Evolutionary conservation across 371 early-diverging fungal genomes (phyloP).

Genomic region (Mortierella sp.): DNA sequence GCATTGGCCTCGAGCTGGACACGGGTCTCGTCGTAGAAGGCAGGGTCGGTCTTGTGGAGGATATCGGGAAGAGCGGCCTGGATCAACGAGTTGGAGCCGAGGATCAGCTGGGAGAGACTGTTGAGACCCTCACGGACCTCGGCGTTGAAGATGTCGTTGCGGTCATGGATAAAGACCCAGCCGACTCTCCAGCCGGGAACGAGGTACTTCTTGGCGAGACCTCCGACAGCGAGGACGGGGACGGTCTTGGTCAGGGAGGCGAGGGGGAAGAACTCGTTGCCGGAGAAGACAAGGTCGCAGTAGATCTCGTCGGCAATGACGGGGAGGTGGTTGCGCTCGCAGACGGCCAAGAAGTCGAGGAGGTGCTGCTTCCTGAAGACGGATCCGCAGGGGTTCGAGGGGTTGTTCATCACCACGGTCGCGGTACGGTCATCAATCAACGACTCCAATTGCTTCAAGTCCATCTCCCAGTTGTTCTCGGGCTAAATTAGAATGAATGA

Average conservation of each 20-base stretch:
- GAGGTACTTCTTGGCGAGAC: conserved; percentile 92
- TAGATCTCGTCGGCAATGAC: conserved; percentile 95
- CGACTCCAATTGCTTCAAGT: conserved; percentile 83
- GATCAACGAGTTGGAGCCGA: conserved; percentile 87
- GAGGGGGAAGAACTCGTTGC: conserved; percentile 74
- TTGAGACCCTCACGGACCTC: conserved; percentile 78
- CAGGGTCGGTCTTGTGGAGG: conserved; percentile 74
- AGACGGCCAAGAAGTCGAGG: conserved; percentile 75
- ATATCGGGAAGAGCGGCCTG: conserved; percentile 87
- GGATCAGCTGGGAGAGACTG: conserved; percentile 79
- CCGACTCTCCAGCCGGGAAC: conserved; percentile 95
- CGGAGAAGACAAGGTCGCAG: conserved; percentile 88
- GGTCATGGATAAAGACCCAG: conserved; percentile 90
- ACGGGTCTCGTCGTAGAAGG: conserved; percentile 80
- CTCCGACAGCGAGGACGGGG: conserved; percentile 88
- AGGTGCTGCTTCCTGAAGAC: conserved; percentile 84
- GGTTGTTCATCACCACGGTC: conserved; percentile 90
- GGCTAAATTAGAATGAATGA: conserved; percentile 59
- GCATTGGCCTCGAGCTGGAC: conserved; percentile 81
- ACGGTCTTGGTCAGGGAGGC: conserved; percentile 84
- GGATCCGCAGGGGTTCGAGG: conserved; percentile 94
- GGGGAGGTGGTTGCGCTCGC: conserved; percentile 84
- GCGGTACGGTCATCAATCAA: conserved; percentile 87
- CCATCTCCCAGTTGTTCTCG: conserved; percentile 87
- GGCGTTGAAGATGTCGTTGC: conserved; percentile 66